Percentiles rank a stretch among this genome's conserved stretches.
These are phyloP conservation scores for Carex myosuroides DNA, from an alignment of 176 grass and related monocot genomes.

Conservation along the genomic window DNA sequence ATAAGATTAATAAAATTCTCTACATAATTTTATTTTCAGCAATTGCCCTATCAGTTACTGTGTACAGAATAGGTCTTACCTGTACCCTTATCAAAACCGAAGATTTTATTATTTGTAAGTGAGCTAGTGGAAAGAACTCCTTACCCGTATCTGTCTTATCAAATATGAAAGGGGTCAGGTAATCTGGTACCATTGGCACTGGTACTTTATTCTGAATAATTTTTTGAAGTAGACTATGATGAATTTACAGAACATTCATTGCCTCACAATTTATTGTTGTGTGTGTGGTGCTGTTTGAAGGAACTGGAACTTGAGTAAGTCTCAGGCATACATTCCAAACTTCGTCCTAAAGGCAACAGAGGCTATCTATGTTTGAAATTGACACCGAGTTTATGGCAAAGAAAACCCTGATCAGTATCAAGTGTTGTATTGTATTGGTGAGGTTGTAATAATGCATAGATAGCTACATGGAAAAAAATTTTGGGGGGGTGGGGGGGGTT, in stretches of 20 bases:
- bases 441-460: not conserved
- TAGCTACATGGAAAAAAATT: not conserved
- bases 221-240: not conserved
- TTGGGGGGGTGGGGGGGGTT: too few species aligned
- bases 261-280: not conserved
- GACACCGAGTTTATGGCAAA: not conserved
- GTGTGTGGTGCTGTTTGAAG: not conserved
- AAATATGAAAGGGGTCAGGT: not conserved
- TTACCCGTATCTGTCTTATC: not conserved
- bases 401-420: not conserved
- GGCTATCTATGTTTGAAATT: too few species aligned
- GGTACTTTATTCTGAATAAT: not conserved
- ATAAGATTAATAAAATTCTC: not conserved
- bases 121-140: not conserved
- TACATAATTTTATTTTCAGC: not conserved
- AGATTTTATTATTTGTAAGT: not conserved
- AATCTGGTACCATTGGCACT: not conserved
- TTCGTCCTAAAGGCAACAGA: too few species aligned
- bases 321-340: too few species aligned
- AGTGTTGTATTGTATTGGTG: not conserved
- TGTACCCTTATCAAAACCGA: not conserved
- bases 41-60: not conserved
- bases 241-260: not conserved
- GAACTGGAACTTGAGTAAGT: not conserved
- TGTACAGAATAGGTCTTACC: not conserved